A percentile compares a stretch with the other conserved stretches of the same genome.
phyloP scores from a whole-genome alignment of 768 basidiomycete species.

The Collybia sordida region DNA sequence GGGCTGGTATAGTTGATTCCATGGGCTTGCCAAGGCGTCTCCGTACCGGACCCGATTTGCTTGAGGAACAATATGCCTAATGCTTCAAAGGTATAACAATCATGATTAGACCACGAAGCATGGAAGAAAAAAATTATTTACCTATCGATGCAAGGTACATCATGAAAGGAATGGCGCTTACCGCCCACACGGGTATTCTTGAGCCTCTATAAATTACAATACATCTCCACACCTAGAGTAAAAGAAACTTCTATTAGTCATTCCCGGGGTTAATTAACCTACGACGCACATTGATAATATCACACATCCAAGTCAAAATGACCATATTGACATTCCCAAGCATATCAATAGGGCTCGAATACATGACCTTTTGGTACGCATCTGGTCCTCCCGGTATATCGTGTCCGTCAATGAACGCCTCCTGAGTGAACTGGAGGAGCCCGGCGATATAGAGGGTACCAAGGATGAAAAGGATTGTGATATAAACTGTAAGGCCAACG shows the following conservation, averaged over 20 bases:
- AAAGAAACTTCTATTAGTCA: neutral
- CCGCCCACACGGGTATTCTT: slow-evolving; percentile 2
- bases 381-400: slow-evolving; percentile 19
- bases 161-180: slow-evolving; percentile 2
- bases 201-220: slow-evolving; percentile 2
- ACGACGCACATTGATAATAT: slow-evolving; percentile 8
- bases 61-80: slow-evolving; percentile 11
- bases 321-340: slow-evolving; percentile 11
- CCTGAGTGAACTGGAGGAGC: slow-evolving; percentile 18
- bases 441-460: slow-evolving; percentile 16
- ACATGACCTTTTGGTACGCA: slow-evolving; percentile 10
- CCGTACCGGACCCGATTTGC: slow-evolving; percentile 1
- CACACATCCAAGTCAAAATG: slow-evolving; percentile 9
- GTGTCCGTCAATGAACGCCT: slow-evolving; percentile 18
- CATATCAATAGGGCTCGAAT: slow-evolving; percentile 14
- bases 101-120: neutral
- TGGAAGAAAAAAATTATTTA: neutral
- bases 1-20: slow-evolving; percentile 30
- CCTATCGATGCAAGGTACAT: slow-evolving; percentile 6
- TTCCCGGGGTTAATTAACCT: neutral
- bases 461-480: slow-evolving; percentile 16
- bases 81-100: neutral
- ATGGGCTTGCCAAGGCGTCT: slow-evolving; percentile 12
- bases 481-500: slow-evolving; percentile 13
- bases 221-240: slow-evolving; percentile 9